These are phyloP conservation scores for Magnaporthiopsis rhizophila DNA, from an alignment of 2,329 filamentous ascomycete genomes.

Conservation along the genomic window DNA sequence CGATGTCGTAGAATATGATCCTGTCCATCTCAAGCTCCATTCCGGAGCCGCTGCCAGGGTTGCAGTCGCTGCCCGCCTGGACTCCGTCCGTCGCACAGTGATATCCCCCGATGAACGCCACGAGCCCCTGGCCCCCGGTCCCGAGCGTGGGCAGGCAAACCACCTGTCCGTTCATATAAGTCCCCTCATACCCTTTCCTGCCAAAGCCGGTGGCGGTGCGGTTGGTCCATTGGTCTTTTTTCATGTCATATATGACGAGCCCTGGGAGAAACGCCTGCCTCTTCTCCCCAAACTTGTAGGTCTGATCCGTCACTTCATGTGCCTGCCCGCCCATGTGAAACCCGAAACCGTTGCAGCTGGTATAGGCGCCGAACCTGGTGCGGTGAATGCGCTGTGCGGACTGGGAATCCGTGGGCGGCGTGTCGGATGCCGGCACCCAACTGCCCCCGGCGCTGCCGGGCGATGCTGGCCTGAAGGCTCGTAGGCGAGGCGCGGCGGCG, in stretches of 20 bases:
- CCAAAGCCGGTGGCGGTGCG: not conserved
- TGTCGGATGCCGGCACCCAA: too few relatives aligned
- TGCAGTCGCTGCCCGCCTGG: too few relatives aligned
- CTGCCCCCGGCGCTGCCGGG: too few relatives aligned
- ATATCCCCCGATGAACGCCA: not conserved
- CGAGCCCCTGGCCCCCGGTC: not conserved
- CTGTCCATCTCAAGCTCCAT: not conserved
- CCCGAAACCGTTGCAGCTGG: slow-evolving; percentile 1
- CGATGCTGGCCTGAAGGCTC: too few relatives aligned
- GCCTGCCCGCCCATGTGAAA: not conserved
- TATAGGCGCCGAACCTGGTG: not conserved
- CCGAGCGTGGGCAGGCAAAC: not conserved
- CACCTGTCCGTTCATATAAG: not conserved
- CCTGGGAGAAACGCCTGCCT: not conserved
- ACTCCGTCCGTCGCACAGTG: not conserved
- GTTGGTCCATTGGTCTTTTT: not conserved
- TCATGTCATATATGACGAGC: slow-evolving; percentile 4
- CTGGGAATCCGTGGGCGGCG: too few relatives aligned
- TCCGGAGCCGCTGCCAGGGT: not conserved
- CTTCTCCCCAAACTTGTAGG: too few relatives aligned
- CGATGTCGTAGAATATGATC: slow-evolving; percentile 3
- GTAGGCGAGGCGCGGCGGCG: too few relatives aligned
- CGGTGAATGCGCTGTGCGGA: not conserved
- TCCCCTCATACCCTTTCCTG: not conserved
- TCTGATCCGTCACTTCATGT: not conserved